These are phyloP conservation scores for Paecilomyces niveus DNA, from an alignment of 2,329 filamentous ascomycete genomes.

Conservation along the genomic window DNA sequence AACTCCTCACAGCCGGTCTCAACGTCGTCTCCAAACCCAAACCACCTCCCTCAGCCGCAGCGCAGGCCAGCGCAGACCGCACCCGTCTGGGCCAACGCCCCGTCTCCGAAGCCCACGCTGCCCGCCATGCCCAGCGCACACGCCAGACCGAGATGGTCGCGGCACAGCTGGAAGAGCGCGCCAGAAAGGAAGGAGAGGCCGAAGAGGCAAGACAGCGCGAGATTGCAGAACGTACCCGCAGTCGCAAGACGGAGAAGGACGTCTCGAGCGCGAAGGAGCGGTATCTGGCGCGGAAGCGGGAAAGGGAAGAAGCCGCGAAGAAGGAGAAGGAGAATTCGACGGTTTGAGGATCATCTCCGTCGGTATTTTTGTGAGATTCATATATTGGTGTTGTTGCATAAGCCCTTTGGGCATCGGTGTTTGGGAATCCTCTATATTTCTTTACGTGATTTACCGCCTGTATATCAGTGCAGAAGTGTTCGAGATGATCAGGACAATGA, in stretches of 20 bases:
- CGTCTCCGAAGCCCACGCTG: constrained; percentile 25
- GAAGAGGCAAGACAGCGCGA: constrained; percentile 49
- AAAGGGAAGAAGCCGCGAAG: constrained; percentile 36
- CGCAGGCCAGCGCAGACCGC: constrained; percentile 10
- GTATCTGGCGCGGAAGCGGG: constrained; percentile 54
- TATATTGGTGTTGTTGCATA: background rate
- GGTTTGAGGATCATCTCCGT: background rate
- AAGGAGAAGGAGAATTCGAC: constrained; percentile 14
- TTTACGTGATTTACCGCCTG: too few species aligned
- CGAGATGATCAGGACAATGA: background rate
- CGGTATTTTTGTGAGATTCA: background rate
- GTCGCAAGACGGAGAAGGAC: constrained; percentile 50
- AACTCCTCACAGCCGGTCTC: constrained; percentile 54
- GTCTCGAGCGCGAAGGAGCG: constrained; percentile 55
- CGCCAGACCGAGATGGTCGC: constrained; percentile 56
- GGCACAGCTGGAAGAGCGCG: constrained; percentile 50
- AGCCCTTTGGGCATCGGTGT: background rate
- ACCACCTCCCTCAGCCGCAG: constrained; percentile 9
- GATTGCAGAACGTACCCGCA: constrained; percentile 51
- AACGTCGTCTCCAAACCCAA: constrained; percentile 54
- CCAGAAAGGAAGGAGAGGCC: constrained; percentile 50
- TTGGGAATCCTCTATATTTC: background rate
- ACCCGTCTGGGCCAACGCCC: constrained; percentile 10
- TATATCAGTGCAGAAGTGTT: background rate
- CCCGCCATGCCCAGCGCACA: constrained; percentile 40